Evolutionary conservation across 2,329 filamentous ascomycete genomes (phyloP).

Genomic region (Botrytis paeoniae): DNA sequence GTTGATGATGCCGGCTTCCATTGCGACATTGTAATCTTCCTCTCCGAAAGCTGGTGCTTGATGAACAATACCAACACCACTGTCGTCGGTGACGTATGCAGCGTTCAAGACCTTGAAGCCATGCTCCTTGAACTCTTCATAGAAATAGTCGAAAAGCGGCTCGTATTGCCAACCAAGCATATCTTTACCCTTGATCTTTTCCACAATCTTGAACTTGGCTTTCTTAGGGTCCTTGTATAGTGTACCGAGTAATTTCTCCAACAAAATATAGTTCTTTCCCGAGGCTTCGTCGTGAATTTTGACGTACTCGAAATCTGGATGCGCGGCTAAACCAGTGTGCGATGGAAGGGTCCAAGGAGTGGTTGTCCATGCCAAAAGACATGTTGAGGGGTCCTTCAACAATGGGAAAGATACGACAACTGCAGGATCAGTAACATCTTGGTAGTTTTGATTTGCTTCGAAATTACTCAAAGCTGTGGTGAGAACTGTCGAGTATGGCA

Average conservation of each 20-base stretch:
- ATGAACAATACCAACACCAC: constrained; percentile 91
- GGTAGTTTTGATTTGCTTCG: constrained; percentile 92
- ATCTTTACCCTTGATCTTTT: constrained; percentile 76
- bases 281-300: constrained; percentile 82
- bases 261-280: constrained; percentile 78
- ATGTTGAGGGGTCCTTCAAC: constrained; percentile 69
- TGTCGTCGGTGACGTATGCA: constrained; percentile 82
- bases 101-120: constrained; percentile 82
- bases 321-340: constrained; percentile 71
- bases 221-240: constrained; percentile 96
- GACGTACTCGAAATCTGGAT: constrained; percentile 82
- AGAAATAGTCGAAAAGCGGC: constrained; percentile 86
- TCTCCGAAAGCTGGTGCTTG: constrained; percentile 92
- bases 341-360: constrained; percentile 75
- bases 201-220: constrained; percentile 81
- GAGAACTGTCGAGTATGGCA: constrained; percentile 91
- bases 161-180: constrained; percentile 82
- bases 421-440: constrained; percentile 87
- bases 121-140: constrained; percentile 80
- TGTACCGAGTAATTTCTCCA: constrained; percentile 76
- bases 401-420: constrained; percentile 87
- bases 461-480: constrained; percentile 91
- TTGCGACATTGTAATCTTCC: constrained; percentile 85
- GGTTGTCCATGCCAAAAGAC: constrained; percentile 56
- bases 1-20: constrained; percentile 72